Percentiles rank a stretch among this genome's conserved stretches.
Conservation (phyloP, 2,329 filamentous ascomycete genomes). For the Geoglossum cookeanum region DNA sequence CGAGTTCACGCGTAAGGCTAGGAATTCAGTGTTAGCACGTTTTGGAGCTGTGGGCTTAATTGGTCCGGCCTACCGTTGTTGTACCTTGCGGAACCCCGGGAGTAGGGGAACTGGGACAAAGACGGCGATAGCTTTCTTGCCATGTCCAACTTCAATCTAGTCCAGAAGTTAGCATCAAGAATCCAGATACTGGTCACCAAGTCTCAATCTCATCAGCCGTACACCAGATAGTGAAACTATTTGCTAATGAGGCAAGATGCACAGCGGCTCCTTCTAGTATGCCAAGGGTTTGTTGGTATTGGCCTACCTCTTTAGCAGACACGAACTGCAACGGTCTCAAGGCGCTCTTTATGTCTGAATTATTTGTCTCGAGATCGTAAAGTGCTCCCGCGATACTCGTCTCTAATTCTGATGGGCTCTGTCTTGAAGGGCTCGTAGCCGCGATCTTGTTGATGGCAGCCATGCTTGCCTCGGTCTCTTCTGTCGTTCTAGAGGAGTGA, state of each 20-base stretch:
- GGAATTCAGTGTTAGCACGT: not conserved
- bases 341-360: conserved; percentile 87
- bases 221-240: not conserved
- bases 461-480: conserved; percentile 30
- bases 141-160: conserved; percentile 99
- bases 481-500: not conserved
- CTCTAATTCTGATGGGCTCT: conserved; percentile 95
- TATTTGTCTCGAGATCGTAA: conserved; percentile 98
- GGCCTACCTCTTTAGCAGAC: conserved; percentile 94
- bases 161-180: not conserved
- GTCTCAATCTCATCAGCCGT: not conserved
- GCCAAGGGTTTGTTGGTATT: not conserved
- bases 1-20: conserved; percentile 97
- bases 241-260: not conserved
- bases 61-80: conserved; percentile 70
- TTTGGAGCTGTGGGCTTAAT: not conserved
- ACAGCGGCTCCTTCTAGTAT: conserved; percentile 44
- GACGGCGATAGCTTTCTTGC: conserved; percentile 99
- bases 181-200: not conserved
- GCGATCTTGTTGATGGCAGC: conserved; percentile 95
- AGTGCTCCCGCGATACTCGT: conserved; percentile 90
- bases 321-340: conserved; percentile 97
- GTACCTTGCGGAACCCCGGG: conserved; percentile 95
- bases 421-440: conserved; percentile 86
- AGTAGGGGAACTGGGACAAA: conserved; percentile 99